Conservation (phyloP, 352 stramenopile genomes). For the Aphanomyces astaci region DNA sequence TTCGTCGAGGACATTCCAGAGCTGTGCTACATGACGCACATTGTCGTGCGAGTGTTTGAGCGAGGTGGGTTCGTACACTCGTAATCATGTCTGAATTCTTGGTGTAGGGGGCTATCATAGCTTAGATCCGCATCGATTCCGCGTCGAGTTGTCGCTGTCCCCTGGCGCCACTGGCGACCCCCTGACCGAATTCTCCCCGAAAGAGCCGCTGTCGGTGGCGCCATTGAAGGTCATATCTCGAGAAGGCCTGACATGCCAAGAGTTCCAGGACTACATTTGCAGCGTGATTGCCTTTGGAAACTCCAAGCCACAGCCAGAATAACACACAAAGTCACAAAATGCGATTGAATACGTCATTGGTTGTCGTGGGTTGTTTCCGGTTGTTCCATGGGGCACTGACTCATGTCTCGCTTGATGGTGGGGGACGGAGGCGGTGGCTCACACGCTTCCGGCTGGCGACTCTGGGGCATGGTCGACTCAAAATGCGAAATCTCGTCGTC, state of each 20-base stretch:
- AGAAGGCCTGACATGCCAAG: conserved; percentile 72
- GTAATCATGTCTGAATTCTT: too few species aligned
- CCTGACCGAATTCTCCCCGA: conserved; percentile 30
- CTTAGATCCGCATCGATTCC: conserved; percentile 64
- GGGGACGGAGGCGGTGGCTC: conserved; percentile 67
- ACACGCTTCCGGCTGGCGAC: conserved; percentile 45
- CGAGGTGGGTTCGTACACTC: conserved; percentile 58
- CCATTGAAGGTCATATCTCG: conserved; percentile 77
- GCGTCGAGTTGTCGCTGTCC: conserved; percentile 79
- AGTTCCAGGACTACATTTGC: conserved; percentile 76
- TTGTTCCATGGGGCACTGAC: neutral
- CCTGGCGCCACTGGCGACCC: conserved; percentile 69
- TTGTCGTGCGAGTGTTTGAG: conserved; percentile 99
- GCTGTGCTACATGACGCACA: conserved; percentile 99
- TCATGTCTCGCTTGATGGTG: conserved; percentile 64
- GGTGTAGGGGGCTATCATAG: conserved; percentile 11
- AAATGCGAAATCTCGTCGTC: conserved; percentile 81
- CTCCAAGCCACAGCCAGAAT: neutral
- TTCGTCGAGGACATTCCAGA: conserved; percentile 90
- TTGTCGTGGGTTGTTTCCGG: neutral
- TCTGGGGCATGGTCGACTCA: conserved; percentile 51
- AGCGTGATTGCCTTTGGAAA: conserved; percentile 52
- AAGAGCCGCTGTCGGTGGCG: conserved; percentile 59
- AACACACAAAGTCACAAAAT: neutral
- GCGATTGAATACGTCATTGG: neutral